Conservation (phyloP, 345 rosid species). For the Kernera saxatilis region DNA sequence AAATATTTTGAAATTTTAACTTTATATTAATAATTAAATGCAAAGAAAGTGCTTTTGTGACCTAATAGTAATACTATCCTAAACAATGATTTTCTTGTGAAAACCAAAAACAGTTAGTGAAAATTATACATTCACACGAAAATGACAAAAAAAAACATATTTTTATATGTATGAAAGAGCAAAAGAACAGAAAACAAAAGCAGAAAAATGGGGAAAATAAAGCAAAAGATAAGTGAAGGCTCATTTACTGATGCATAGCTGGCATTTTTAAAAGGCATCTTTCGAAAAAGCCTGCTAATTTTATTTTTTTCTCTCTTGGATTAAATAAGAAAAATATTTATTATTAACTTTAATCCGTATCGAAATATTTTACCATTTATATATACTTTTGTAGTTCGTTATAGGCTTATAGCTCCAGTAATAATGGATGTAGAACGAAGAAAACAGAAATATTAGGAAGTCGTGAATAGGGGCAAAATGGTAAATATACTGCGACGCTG, state of each 20-base stretch:
- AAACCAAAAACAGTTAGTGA: background rate
- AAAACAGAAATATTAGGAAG: background rate
- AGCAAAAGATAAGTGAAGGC: slow-evolving; percentile 15
- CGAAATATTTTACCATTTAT: background rate
- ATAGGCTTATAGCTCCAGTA: background rate
- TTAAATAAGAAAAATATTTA: background rate
- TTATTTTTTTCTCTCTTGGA: background rate
- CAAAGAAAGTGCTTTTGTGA: background rate
- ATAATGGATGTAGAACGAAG: background rate
- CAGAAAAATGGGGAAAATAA: background rate
- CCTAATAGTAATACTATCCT: background rate
- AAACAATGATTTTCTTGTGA: background rate
- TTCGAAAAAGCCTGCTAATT: slow-evolving; percentile 1
- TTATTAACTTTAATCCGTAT: background rate
- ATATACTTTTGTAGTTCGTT: no score
- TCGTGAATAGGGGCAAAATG: background rate
- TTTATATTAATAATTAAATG: background rate
- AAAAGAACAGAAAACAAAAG: slow-evolving; percentile 2
- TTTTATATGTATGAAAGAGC: background rate
- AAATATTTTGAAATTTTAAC: background rate
- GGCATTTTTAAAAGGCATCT: background rate
- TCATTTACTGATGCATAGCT: slow-evolving; percentile 21
- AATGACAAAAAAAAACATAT: background rate
- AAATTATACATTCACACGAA: background rate
- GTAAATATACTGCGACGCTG: background rate